These are phyloP conservation scores for Leccinum variicolor DNA, from an alignment of 768 basidiomycete species.

Conservation along the genomic window DNA sequence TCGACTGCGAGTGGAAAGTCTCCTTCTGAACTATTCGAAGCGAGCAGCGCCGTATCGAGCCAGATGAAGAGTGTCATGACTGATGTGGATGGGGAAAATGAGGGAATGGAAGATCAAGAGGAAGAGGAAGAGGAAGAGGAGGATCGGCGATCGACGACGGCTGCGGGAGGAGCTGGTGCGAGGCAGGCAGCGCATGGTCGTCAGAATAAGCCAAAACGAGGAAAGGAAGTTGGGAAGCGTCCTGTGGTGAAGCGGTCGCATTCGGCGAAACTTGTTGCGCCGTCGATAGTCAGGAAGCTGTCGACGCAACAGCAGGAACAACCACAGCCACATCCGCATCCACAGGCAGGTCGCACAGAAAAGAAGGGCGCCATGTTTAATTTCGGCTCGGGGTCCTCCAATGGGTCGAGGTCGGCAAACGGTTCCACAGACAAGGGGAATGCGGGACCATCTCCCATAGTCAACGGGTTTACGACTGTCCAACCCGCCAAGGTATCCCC, in stretches of 20 bases:
- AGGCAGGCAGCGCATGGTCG: constrained; percentile 15
- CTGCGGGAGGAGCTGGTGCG: constrained; percentile 6
- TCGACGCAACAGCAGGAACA: constrained; percentile 22
- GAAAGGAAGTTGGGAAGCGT: constrained; percentile 32
- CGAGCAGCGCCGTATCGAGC: constrained; percentile 36
- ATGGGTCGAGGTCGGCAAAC: constrained; percentile 34
- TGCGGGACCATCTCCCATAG: constrained; percentile 3
- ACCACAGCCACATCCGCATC: background rate
- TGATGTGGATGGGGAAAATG: constrained; percentile 16
- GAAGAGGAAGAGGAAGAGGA: constrained; percentile 19
- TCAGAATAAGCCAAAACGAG: constrained; percentile 27
- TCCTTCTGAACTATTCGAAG: constrained; percentile 31
- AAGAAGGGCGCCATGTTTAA: constrained; percentile 44
- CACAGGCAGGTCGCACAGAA: constrained; percentile 13
- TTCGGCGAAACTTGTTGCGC: constrained; percentile 28
- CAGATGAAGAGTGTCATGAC: constrained; percentile 21
- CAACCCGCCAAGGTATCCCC: constrained; percentile 10
- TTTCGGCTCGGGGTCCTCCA: constrained; percentile 59
- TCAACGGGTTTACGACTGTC: constrained; percentile 10
- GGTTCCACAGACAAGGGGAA: constrained; percentile 20
- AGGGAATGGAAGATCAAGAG: constrained; percentile 17
- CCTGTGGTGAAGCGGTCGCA: constrained; percentile 26
- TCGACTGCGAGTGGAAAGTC: constrained; percentile 34
- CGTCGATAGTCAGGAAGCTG: constrained; percentile 27
- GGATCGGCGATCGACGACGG: constrained; percentile 20